Conservation (phyloP, 208 protist genomes). For the Angomonas ambiguus region DNA sequence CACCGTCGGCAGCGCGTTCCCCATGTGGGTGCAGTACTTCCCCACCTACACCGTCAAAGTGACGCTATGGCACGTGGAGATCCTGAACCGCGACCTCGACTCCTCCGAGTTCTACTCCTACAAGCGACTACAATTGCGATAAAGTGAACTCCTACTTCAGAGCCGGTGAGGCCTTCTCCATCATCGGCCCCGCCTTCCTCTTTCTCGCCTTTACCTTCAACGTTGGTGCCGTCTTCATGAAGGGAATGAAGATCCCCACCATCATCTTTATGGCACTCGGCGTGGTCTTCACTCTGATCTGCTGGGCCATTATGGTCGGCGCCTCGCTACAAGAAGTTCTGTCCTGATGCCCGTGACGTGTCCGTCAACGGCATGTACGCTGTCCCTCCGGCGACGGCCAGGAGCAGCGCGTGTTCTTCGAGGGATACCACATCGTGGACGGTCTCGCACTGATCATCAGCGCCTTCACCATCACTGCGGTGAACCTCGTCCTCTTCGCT, state of each 20-base stretch:
- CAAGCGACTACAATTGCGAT: constrained; percentile 29
- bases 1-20: constrained; percentile 33
- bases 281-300: constrained; percentile 36
- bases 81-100: constrained; percentile 21
- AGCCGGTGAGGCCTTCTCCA: constrained; percentile 33
- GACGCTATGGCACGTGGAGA: constrained; percentile 41
- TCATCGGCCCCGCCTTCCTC: constrained; percentile 36
- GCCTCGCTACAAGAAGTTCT: constrained; percentile 42
- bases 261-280: constrained; percentile 20
- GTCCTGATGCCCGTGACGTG: constrained; percentile 11
- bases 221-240: constrained; percentile 39
- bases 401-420: constrained; percentile 31
- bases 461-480: constrained; percentile 22
- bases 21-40: constrained; percentile 44
- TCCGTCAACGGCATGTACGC: neutral
- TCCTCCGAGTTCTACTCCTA: constrained; percentile 31
- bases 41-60: constrained; percentile 27
- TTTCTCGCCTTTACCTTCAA: constrained; percentile 24
- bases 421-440: constrained; percentile 37
- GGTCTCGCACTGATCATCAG: constrained; percentile 52
- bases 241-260: constrained; percentile 26
- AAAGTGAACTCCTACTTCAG: constrained; percentile 23
- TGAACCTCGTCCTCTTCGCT: constrained; percentile 29
- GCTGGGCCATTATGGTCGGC: constrained; percentile 32
- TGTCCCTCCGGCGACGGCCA: constrained; percentile 15